Conservation (phyloP, 345 rosid genomes). For the Odontarrhena argentea region DNA sequence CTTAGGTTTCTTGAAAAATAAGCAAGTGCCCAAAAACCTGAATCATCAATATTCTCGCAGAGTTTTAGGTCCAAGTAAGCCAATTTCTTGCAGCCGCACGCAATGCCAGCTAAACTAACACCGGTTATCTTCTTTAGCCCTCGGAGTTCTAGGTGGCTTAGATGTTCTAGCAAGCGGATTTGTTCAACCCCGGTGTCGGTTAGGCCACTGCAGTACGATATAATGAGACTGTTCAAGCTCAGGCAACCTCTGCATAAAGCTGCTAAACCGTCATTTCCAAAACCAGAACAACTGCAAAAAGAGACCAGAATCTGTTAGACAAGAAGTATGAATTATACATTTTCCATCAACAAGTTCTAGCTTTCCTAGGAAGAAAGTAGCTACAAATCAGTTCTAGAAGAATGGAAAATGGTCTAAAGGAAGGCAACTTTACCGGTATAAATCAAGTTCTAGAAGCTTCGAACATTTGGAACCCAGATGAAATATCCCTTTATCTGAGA, state of each 20-base stretch:
- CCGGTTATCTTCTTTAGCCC: slow-evolving; percentile 62
- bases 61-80: slow-evolving; percentile 75
- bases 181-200: slow-evolving; percentile 65
- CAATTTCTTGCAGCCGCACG: slow-evolving; percentile 62
- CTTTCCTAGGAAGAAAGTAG: neutral
- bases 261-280: slow-evolving; percentile 78
- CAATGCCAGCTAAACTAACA: slow-evolving; percentile 62
- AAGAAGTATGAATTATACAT: neutral
- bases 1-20: slow-evolving; percentile 65
- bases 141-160: slow-evolving; percentile 72
- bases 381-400: neutral
- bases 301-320: slow-evolving; percentile 12
- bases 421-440: slow-evolving; percentile 62
- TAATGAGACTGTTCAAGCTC: slow-evolving; percentile 69
- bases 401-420: neutral
- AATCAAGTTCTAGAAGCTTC: slow-evolving; percentile 72
- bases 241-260: slow-evolving; percentile 74
- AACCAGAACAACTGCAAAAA: slow-evolving; percentile 54
- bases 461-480: slow-evolving; percentile 65
- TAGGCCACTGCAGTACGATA: slow-evolving; percentile 73
- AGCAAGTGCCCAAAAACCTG: slow-evolving; percentile 77
- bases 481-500: slow-evolving; percentile 72
- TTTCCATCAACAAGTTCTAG: neutral
- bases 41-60: slow-evolving; percentile 71
- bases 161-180: slow-evolving; percentile 57